Evolutionary conservation across 2,329 filamentous ascomycete species (phyloP), one percentile per base, ranked within the genome.

Genomic region (Podosphaera xanthii): DNA sequence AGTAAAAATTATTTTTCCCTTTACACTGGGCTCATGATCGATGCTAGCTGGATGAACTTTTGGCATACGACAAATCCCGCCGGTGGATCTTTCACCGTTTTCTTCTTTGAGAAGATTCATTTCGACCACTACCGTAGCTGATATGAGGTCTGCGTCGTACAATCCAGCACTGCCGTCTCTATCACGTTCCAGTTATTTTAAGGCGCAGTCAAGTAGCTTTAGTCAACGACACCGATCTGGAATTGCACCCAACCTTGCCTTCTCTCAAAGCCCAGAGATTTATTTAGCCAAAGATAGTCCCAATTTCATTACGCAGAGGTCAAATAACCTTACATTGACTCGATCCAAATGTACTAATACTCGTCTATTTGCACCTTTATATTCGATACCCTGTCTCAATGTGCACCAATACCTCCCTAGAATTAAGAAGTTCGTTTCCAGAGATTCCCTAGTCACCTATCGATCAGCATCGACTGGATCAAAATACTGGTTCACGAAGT

Each of bases 131-230:
- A 2, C 48, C 22, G 22, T 22, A 66, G 62, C 62, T 65, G 66
- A 60, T 66, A 70, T 69, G 67, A 66, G 67, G 64, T 63, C 66
- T 60, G 62, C 60, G 59, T 60, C 68, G 57, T 22, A 22, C 22
- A 64, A 63, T 60, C 53, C 59, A 34, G 64, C 67, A 59, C 72
- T 70, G 63, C 79, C 79, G 55, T 81, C 79, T 58, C 68, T 71
- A 60, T 71, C 71, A 50, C 77, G 91, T 30, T 75, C 92, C 62
- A 82, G 81, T 64, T 91, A 87, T 69, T 76, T 92, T 63, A 82
- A 81, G 64, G 79, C 75, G 59, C 86, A 90, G 70, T 81, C 84
- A 63, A 77, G 85, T 65, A 74, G 72, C 62, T 77, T 77, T 69
- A 72, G 68, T 52, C 49, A 9, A 34, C 49, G 49, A 22, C 30